A percentile compares a stretch with the other conserved stretches of the same genome.
Evolutionary conservation across 148 eudicot genomes (phyloP).

Genomic region (Suaeda aralocaspica): DNA sequence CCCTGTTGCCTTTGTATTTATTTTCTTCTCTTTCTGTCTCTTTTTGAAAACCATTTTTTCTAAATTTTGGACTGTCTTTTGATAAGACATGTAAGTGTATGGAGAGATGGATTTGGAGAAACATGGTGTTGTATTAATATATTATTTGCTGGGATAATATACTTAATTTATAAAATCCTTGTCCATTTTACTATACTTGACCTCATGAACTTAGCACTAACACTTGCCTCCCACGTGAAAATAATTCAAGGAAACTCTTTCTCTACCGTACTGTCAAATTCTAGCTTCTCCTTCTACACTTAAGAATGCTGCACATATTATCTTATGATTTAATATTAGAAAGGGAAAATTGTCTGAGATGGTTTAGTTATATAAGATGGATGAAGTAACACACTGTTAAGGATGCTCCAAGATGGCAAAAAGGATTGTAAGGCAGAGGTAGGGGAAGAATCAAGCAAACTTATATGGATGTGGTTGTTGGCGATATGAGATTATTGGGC

Average conservation of each 20-base stretch:
- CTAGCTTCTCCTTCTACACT: slow-evolving; percentile 14
- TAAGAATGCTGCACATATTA: slow-evolving; percentile 4
- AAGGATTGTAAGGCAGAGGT: no score
- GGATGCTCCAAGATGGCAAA: no score
- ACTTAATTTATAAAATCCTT: slow-evolving; percentile 10
- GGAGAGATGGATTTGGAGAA: slow-evolving; percentile 33
- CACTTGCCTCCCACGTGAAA: slow-evolving; percentile 39
- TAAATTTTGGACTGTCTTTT: neutral
- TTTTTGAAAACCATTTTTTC: neutral
- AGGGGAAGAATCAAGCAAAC: no score
- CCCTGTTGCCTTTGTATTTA: slow-evolving; percentile 30
- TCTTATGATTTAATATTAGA: no score
- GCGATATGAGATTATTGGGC: no score
- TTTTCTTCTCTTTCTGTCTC: slow-evolving; percentile 3
- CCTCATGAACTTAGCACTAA: slow-evolving; percentile 49
- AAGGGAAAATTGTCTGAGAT: no score
- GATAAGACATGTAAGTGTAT: slow-evolving; percentile 25
- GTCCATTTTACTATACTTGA: slow-evolving; percentile 21
- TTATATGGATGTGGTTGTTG: no score
- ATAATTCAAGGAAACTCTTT: slow-evolving; percentile 13
- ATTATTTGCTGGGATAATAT: slow-evolving; percentile 24
- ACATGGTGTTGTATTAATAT: slow-evolving; percentile 19
- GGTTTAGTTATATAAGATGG: no score
- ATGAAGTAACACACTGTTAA: no score
- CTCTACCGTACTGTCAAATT: slow-evolving; percentile 25